A percentile compares a stretch with the other conserved stretches of the same genome.
phyloP scores from a whole-genome alignment of 2,329 filamentous ascomycete genomes.

The Pseudopyrenochaeta lycopersici region DNA sequence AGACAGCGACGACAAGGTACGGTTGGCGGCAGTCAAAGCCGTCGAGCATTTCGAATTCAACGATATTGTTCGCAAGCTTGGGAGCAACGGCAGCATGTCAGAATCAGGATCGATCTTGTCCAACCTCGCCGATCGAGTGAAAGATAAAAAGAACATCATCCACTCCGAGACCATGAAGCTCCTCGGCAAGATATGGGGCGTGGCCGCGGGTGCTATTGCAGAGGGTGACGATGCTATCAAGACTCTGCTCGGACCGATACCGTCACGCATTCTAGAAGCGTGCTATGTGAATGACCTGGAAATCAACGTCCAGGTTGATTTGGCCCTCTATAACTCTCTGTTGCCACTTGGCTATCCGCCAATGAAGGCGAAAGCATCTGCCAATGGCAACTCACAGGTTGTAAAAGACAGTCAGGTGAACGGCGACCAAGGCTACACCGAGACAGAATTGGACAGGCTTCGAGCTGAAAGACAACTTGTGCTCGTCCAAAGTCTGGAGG shows the following conservation, averaged over 20 bases:
- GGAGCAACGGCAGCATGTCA: slow-evolving; percentile 75
- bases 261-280: slow-evolving; percentile 83
- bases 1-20: slow-evolving; percentile 90
- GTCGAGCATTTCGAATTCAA: slow-evolving; percentile 82
- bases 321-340: slow-evolving; percentile 85
- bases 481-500: slow-evolving; percentile 79
- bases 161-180: slow-evolving; percentile 87
- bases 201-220: slow-evolving; percentile 85
- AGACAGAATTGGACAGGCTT: slow-evolving; percentile 75
- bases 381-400: slow-evolving; percentile 67
- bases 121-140: slow-evolving; percentile 85
- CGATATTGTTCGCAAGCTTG: slow-evolving; percentile 83
- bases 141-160: slow-evolving; percentile 83
- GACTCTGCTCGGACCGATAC: slow-evolving; percentile 80
- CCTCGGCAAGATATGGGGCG: slow-evolving; percentile 90
- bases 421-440: slow-evolving; percentile 53
- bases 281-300: slow-evolving; percentile 91
- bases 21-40: slow-evolving; percentile 85
- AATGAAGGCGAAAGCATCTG: slow-evolving; percentile 63
- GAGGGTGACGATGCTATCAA: slow-evolving; percentile 80
- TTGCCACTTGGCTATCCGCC: slow-evolving; percentile 90
- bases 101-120: slow-evolving; percentile 81
- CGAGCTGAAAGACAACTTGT: slow-evolving; percentile 85
- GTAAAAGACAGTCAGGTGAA: slow-evolving; percentile 65
- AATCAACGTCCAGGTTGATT: slow-evolving; percentile 83